Conservation (phyloP, 345 rosid genomes). For the Salix exigua region DNA sequence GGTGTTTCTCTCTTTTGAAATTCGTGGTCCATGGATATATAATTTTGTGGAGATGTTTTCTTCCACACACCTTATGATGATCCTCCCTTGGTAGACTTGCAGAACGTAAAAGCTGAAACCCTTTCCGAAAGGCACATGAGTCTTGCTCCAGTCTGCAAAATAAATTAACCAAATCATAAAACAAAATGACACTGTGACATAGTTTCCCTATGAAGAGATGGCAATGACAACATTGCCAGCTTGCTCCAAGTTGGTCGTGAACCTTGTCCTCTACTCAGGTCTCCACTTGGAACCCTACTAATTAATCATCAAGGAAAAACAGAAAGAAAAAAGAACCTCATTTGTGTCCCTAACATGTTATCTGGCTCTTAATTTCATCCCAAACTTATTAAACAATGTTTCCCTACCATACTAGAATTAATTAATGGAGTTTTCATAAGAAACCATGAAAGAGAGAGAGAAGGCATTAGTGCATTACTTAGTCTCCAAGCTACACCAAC, state of each 20-base stretch:
- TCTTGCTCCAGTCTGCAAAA: conserved; percentile 58
- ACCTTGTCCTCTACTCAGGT: too few relatives aligned
- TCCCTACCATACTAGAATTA: not conserved
- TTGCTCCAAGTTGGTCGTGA: too few relatives aligned
- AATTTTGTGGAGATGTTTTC: not conserved
- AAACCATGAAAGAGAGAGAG: too few relatives aligned
- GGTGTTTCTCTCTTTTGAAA: not conserved
- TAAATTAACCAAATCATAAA: not conserved
- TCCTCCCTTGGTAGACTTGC: conserved; percentile 66
- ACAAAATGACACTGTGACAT: not conserved
- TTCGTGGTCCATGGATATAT: not conserved
- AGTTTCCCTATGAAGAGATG: too few relatives aligned
- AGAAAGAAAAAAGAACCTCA: not conserved
- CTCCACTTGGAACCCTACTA: too few relatives aligned
- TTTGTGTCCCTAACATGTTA: not conserved
- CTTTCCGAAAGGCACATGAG: conserved; percentile 58
- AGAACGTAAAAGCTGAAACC: conserved; percentile 68
- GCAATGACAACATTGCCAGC: too few relatives aligned
- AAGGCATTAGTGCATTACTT: conserved; percentile 31
- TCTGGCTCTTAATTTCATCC: too few relatives aligned
- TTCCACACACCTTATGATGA: conserved; percentile 48
- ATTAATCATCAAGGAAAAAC: too few relatives aligned
- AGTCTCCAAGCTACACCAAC: conserved; percentile 66
- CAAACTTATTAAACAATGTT: not conserved
- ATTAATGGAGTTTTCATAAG: not conserved